These are phyloP conservation scores for Stromatinia cepivora DNA, from an alignment of 2,329 filamentous ascomycete species.

Conservation along the genomic window DNA sequence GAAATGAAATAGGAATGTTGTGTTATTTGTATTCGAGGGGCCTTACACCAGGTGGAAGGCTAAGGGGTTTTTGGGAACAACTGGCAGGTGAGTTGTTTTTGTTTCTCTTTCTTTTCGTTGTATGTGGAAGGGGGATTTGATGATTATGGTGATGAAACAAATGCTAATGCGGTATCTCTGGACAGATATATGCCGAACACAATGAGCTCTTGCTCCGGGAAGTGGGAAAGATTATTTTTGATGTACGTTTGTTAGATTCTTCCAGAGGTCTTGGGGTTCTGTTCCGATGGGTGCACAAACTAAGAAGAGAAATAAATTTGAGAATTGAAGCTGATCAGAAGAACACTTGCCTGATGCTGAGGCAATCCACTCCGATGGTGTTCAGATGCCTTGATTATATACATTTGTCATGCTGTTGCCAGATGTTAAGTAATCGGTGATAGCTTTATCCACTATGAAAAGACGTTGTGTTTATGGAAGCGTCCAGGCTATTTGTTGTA, in stretches of 20 bases:
- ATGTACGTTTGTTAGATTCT: too few relatives aligned
- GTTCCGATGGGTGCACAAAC: background rate
- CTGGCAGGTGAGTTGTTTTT: background rate
- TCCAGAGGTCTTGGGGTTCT: background rate
- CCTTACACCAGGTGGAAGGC: background rate
- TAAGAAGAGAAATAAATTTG: background rate
- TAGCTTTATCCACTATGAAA: background rate
- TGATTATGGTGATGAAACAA: background rate
- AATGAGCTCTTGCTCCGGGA: background rate
- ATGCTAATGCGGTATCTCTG: background rate
- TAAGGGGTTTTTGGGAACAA: rapidly evolving
- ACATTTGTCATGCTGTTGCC: background rate
- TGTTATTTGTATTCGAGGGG: slow-evolving; percentile 8
- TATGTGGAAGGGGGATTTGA: background rate
- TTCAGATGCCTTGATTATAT: background rate
- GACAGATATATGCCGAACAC: too few relatives aligned
- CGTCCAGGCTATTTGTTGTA: background rate
- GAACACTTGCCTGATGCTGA: background rate
- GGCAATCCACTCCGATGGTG: background rate
- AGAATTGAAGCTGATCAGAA: background rate
- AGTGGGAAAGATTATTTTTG: background rate
- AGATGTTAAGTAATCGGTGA: background rate
- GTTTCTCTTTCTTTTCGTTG: too few relatives aligned
- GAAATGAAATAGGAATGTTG: background rate
- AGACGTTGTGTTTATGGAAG: background rate